phyloP scores from a whole-genome alignment of 2,329 filamentous ascomycete species.

The Falciphora oryzae region DNA sequence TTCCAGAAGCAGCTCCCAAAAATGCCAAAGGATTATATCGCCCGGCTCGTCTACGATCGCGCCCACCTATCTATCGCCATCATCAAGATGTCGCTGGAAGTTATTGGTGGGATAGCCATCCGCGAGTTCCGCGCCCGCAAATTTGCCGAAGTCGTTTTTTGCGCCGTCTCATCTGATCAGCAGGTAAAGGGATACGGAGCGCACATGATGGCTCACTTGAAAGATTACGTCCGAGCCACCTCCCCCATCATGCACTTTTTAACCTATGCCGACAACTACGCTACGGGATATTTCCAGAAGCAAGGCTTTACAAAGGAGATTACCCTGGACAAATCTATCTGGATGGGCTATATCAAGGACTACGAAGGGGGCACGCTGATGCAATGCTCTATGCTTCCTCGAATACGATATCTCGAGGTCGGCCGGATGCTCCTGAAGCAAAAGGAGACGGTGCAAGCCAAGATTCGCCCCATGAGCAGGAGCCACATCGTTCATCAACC shows the following conservation, averaged over 20 bases:
- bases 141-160: slow-evolving; percentile 75
- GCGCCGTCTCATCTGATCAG: slow-evolving; percentile 70
- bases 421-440: slow-evolving; percentile 69
- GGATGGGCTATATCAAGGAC: slow-evolving; percentile 80
- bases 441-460: slow-evolving; percentile 67
- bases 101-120: slow-evolving; percentile 67
- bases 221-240: slow-evolving; percentile 71
- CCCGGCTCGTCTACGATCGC: slow-evolving; percentile 67
- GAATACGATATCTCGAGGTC: slow-evolving; percentile 65
- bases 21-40: slow-evolving; percentile 77
- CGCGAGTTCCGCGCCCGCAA: slow-evolving; percentile 64
- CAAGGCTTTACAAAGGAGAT: slow-evolving; percentile 77
- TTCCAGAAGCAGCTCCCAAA: slow-evolving; percentile 76
- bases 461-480: slow-evolving; percentile 65
- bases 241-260: slow-evolving; percentile 74
- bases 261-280: slow-evolving; percentile 74
- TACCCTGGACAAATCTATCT: slow-evolving; percentile 61
- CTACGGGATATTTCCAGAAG: slow-evolving; percentile 75
- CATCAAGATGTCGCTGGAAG: slow-evolving; percentile 66
- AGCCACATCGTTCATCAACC: slow-evolving; percentile 63
- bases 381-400: slow-evolving; percentile 73
- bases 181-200: slow-evolving; percentile 75
- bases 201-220: slow-evolving; percentile 71
- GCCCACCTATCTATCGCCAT: slow-evolving; percentile 72
- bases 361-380: slow-evolving; percentile 76